Base-by-base conservation (phyloP, 495 filamentous ascomycete species). In the Trichoderma virens region DNA sequence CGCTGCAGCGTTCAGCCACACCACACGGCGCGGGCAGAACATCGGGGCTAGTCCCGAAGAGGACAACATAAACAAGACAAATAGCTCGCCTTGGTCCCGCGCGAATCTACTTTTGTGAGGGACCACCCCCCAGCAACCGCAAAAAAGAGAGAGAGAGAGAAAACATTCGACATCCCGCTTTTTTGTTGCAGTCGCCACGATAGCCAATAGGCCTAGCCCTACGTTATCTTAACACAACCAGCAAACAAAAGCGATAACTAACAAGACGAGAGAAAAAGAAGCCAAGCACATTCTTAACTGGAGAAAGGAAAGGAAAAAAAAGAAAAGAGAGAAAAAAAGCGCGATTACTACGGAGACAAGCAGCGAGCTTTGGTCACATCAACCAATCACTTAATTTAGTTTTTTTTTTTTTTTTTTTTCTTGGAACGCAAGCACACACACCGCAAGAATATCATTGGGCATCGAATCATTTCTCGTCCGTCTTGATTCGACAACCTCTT, bases 61-160 rank as follows among this genome's bases (percentile, higher is more conserved):
- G 31, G 31, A 34, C 35, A 61, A 61, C 59, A 61, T 61, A 61
- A 61, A 61, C 59, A 61, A 61, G 59, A 56, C 51, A 56, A 30
- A 56, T 56, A 56, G 25, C 25, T 14, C 9, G 51, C 45, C 45
- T 51, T 51, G n/a, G 3, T 51, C 45, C 45, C 45, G 45, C 45
- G 45, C 45, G 45, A 51, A 20, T 7, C 45, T 25, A 9, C 11
- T 56, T 1, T 31, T 30, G 0, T 31, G 8, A 18, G 13, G 13
- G 13, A 41, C 13, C 38, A 41, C 4, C 45, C 16, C 45, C n/a
- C 45, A 51, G 20, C 45, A 51, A 51, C 45, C 45, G n/a, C n/a
- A n/a, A n/a, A n/a, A n/a, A n/a, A n/a, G n/a, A n/a, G n/a, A n/a
- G n/a, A n/a, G n/a, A 25, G 45, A 16, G 9, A 51, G 20, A 51